phyloP scores from a whole-genome alignment of 2,329 filamentous ascomycete species.

The Cytospora paraplurivora region DNA sequence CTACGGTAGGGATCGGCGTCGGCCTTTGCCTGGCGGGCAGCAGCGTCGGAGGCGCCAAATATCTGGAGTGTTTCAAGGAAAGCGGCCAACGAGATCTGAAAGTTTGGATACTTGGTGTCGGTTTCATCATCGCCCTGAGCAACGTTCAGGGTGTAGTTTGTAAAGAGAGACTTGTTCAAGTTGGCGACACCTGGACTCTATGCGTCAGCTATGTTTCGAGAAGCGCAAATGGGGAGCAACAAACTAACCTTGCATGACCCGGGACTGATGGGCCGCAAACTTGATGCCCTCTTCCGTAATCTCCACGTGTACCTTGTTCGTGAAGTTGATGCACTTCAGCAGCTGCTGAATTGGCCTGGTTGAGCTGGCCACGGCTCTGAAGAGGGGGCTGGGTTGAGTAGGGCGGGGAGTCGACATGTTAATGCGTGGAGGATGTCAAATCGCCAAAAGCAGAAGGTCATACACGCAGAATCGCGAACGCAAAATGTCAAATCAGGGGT shows the following conservation, averaged over 20 bases:
- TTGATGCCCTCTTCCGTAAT: constrained; percentile 84
- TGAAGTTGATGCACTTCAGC: constrained; percentile 60
- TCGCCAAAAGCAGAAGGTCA: constrained; percentile 18
- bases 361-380: constrained; percentile 76
- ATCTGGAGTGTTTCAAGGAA: constrained; percentile 95
- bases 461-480: constrained; percentile 17
- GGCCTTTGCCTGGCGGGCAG: constrained; percentile 57
- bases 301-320: constrained; percentile 63
- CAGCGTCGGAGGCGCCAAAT: constrained; percentile 79
- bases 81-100: constrained; percentile 84
- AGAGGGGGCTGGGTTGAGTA: constrained; percentile 50
- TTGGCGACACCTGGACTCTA: constrained; percentile 67
- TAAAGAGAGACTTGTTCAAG: constrained; percentile 86
- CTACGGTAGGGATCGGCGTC: constrained; percentile 63
- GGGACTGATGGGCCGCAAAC: constrained; percentile 84
- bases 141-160: constrained; percentile 73
- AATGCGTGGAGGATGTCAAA: neutral
- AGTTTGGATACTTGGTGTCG: constrained; percentile 60
- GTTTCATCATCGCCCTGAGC: constrained; percentile 44
- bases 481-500: constrained; percentile 31
- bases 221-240: constrained; percentile 7
- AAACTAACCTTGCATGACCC: constrained; percentile 83
- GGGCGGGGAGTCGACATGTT: constrained; percentile 25
- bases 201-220: constrained; percentile 36
- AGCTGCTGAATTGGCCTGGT: constrained; percentile 72